phyloP scores from a whole-genome alignment of 805 yeast genomes.

The Schwanniomyces sp. region DNA sequence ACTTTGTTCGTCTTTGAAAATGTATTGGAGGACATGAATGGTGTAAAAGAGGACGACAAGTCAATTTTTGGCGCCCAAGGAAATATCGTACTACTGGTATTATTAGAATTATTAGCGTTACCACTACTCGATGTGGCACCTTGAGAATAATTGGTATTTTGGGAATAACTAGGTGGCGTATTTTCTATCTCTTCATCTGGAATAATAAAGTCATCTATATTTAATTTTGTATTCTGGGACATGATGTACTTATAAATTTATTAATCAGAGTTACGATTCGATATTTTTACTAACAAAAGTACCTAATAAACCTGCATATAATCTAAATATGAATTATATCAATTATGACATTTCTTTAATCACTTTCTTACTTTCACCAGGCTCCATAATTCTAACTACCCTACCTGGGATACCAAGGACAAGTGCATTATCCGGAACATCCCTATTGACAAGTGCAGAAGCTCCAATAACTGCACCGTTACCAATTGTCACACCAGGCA shows the following conservation, averaged over 20 bases:
- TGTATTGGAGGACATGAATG: conserved; percentile 21
- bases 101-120: conserved; percentile 1
- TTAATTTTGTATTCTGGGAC: conserved; percentile 7
- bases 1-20: conserved; percentile 23
- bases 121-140: not conserved
- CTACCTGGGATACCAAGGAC: conserved; percentile 67
- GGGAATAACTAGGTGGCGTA: not conserved
- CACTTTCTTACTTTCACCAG: conserved; percentile 13
- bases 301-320: not conserved
- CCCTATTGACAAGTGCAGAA: conserved; percentile 61
- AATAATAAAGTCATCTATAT: conserved; percentile 33
- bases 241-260: not conserved
- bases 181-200: conserved; percentile 31
- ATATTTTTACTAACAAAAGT: not conserved
- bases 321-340: no score
- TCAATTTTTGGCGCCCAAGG: conserved; percentile 28
- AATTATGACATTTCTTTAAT: conserved; percentile 1
- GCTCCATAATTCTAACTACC: conserved; percentile 34
- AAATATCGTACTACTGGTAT: conserved; percentile 1
- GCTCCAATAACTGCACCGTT: conserved; percentile 64
- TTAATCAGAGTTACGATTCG: conserved; percentile 1
- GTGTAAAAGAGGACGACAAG: conserved; percentile 33
- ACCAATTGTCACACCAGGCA: conserved; percentile 70
- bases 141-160: not conserved
- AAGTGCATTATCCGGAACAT: conserved; percentile 53